Conservation (phyloP, 805 yeast genomes). For the Kodamaea jinghongensis region DNA sequence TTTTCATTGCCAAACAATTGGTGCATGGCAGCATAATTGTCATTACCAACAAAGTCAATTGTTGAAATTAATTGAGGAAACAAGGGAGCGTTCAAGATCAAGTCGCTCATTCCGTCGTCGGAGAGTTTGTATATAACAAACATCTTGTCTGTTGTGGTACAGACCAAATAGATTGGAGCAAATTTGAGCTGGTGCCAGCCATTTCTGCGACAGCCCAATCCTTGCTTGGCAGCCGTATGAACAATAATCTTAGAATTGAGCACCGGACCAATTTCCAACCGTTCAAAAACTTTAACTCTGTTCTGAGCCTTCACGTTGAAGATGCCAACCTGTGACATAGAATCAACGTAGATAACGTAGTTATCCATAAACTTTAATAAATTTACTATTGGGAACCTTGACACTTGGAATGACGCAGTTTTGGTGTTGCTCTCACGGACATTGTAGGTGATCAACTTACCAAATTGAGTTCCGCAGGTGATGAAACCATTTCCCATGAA, state of each 20-base stretch:
- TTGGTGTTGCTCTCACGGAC: slow-evolving; percentile 12
- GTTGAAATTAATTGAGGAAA: slow-evolving; percentile 1
- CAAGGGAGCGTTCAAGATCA: slow-evolving; percentile 15
- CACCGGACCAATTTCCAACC: slow-evolving; percentile 23
- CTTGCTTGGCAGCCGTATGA: not conserved
- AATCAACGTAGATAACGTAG: slow-evolving; percentile 25
- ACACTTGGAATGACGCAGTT: slow-evolving; percentile 15
- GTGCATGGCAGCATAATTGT: slow-evolving; percentile 10
- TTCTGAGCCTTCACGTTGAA: slow-evolving; percentile 15
- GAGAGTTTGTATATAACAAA: slow-evolving; percentile 22
- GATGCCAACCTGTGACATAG: slow-evolving; percentile 31
- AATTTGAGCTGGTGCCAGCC: slow-evolving; percentile 11
- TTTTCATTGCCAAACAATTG: slow-evolving; percentile 9
- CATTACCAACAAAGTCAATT: slow-evolving; percentile 7
- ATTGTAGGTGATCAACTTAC: slow-evolving; percentile 23
- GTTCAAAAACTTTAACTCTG: slow-evolving; percentile 15
- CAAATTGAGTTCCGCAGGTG: slow-evolving; percentile 33
- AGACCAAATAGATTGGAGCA: slow-evolving; percentile 22
- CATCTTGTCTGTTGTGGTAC: slow-evolving; percentile 21
- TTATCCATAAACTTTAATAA: slow-evolving; percentile 17
- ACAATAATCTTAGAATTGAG: slow-evolving; percentile 16
- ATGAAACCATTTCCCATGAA: slow-evolving; percentile 14
- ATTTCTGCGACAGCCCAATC: not conserved
- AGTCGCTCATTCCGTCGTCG: slow-evolving; percentile 17
- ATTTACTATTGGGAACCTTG: slow-evolving; percentile 24